These are phyloP conservation scores for Fusarium newnesense DNA, from an alignment of 2,329 filamentous ascomycete genomes.

Conservation along the genomic window DNA sequence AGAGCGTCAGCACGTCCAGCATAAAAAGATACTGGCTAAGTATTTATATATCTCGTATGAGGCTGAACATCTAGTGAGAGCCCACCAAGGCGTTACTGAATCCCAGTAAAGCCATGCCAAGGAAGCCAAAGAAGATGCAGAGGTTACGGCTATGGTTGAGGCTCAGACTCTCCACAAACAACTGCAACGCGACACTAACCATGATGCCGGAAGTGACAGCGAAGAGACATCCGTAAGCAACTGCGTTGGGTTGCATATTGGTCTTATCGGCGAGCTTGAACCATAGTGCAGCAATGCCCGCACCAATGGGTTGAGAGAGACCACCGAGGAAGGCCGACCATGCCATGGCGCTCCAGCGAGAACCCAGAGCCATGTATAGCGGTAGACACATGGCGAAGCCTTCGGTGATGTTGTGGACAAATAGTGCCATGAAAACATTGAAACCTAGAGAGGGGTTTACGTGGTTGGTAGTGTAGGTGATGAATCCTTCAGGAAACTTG, in stretches of 20 bases:
- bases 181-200: slow-evolving; percentile 89
- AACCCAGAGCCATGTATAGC: slow-evolving; percentile 88
- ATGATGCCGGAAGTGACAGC: slow-evolving; percentile 93
- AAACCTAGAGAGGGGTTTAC: slow-evolving; percentile 89
- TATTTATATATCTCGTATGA: background rate
- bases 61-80: slow-evolving; percentile 48
- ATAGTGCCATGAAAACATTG: slow-evolving; percentile 93
- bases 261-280: slow-evolving; percentile 74
- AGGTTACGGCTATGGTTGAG: slow-evolving; percentile 82
- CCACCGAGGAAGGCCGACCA: slow-evolving; percentile 88
- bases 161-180: slow-evolving; percentile 87
- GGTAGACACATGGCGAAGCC: slow-evolving; percentile 95
- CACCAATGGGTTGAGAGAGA: slow-evolving; percentile 86
- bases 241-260: slow-evolving; percentile 61
- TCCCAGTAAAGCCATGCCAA: slow-evolving; percentile 89
- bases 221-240: slow-evolving; percentile 84
- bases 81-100: slow-evolving; percentile 87
- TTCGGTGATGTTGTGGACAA: slow-evolving; percentile 98
- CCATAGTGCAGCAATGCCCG: slow-evolving; percentile 85
- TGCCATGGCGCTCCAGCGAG: slow-evolving; percentile 81
- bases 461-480: slow-evolving; percentile 97
- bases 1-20: background rate
- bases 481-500: slow-evolving; percentile 88
- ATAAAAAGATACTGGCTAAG: background rate
- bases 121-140: slow-evolving; percentile 82